phyloP scores from a whole-genome alignment of 352 stramenopile genomes.

The Phytophthora brassicae region DNA sequence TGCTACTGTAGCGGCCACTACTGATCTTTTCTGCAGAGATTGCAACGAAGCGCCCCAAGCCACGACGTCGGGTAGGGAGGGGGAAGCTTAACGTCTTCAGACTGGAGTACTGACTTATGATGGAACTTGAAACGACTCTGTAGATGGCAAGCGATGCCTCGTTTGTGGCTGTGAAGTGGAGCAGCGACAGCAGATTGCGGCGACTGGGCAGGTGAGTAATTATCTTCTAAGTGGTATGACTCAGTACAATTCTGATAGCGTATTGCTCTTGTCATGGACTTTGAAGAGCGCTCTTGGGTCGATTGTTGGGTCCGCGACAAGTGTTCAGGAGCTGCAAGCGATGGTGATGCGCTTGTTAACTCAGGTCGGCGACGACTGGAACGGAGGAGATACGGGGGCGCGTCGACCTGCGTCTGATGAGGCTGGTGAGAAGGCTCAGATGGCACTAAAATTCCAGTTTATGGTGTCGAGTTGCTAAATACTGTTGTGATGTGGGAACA shows the following conservation, averaged over 20 bases:
- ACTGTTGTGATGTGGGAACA: slow-evolving; percentile 17
- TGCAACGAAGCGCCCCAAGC: slow-evolving; percentile 58
- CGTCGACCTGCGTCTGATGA: slow-evolving; percentile 52
- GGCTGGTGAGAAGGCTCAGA: slow-evolving; percentile 38
- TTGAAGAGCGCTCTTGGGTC: slow-evolving; percentile 3
- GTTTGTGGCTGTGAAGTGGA: slow-evolving; percentile 65
- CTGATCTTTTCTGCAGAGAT: slow-evolving; percentile 58
- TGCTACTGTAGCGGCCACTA: not conserved
- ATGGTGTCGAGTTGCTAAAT: slow-evolving; percentile 8
- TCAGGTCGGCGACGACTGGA: slow-evolving; percentile 32
- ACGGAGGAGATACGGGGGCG: slow-evolving; percentile 31
- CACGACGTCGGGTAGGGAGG: slow-evolving; percentile 48
- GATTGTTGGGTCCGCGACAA: slow-evolving; percentile 12
- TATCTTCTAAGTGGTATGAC: not conserved
- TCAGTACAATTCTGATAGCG: slow-evolving; percentile 1
- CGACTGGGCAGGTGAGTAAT: slow-evolving; percentile 6
- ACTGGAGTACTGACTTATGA: not conserved
- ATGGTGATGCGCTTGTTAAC: slow-evolving; percentile 48
- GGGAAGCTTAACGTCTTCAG: not conserved
- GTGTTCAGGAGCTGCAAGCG: slow-evolving; percentile 42
- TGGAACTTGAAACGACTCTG: not conserved
- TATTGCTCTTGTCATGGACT: not conserved
- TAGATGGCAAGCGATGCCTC: slow-evolving; percentile 68
- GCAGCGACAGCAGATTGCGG: slow-evolving; percentile 6
- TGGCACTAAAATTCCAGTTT: no score